Percentiles rank a stretch among this genome's conserved stretches.
These are phyloP conservation scores for Tulasnella sp. DNA, from an alignment of 768 basidiomycete species.

Conservation along the genomic window DNA sequence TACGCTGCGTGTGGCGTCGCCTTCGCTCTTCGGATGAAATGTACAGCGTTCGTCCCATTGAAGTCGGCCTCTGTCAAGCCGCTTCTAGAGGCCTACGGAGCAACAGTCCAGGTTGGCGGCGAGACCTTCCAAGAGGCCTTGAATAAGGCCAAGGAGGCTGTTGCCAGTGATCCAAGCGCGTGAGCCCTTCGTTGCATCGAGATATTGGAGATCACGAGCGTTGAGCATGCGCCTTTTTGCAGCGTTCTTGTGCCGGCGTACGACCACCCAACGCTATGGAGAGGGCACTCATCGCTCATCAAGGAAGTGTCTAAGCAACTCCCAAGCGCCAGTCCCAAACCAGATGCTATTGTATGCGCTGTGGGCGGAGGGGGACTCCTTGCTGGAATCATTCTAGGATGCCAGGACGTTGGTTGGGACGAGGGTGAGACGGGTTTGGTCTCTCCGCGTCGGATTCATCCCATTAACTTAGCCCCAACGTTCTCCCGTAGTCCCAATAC, in stretches of 20 bases:
- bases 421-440: conserved; percentile 42
- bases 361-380: conserved; percentile 69
- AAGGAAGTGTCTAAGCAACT: conserved; percentile 54
- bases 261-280: conserved; percentile 61
- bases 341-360: conserved; percentile 68
- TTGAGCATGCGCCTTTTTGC: not conserved
- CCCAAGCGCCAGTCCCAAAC: conserved; percentile 32
- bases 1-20: conserved; percentile 62
- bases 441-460: not conserved
- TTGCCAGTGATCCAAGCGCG: conserved; percentile 43
- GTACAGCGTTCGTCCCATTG: conserved; percentile 60
- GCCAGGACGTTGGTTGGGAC: conserved; percentile 56
- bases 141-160: conserved; percentile 41
- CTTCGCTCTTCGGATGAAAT: conserved; percentile 44
- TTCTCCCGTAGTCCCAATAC: conserved; percentile 46
- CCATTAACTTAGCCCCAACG: not conserved
- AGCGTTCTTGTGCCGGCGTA: conserved; percentile 68
- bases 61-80: conserved; percentile 27
- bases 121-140: conserved; percentile 52
- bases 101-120: conserved; percentile 53
- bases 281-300: conserved; percentile 70
- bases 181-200: conserved; percentile 26
- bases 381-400: conserved; percentile 64
- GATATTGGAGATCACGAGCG: not conserved
- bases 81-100: conserved; percentile 46